Evolutionary conservation across 371 early-diverging fungal species (phyloP).

Genomic region (Actinomucor elegans): DNA sequence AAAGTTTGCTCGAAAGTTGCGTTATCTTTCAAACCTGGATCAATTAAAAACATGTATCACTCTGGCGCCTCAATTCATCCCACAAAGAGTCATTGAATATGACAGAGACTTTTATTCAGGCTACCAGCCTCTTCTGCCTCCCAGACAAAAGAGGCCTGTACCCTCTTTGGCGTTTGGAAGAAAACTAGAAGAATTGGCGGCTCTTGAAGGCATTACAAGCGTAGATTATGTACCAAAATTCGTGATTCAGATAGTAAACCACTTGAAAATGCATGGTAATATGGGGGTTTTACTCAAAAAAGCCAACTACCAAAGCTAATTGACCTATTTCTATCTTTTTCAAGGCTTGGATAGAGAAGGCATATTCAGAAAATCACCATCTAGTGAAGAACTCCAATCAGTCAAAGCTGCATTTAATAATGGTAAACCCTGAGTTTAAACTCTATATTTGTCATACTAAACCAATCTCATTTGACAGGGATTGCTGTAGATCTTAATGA

Average conservation of each 20-base stretch:
- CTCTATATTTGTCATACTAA: too few species aligned
- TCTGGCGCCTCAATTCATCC: constrained; percentile 73
- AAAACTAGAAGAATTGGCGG: constrained; percentile 33
- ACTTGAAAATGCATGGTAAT: constrained; percentile 35
- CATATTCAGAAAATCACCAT: constrained; percentile 86
- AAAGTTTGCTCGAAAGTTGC: constrained; percentile 89
- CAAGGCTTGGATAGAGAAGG: constrained; percentile 83
- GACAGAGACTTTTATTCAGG: too few species aligned
- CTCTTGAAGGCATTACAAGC: constrained; percentile 13
- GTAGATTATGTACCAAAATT: constrained; percentile 34
- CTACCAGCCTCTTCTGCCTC: constrained; percentile 3
- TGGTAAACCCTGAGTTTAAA: too few species aligned
- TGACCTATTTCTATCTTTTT: not conserved
- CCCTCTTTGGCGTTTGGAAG: constrained; percentile 42
- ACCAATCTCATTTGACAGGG: constrained; percentile 32
- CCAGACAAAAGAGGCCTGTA: constrained; percentile 5
- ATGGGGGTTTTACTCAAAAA: not conserved
- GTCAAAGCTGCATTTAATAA: constrained; percentile 73
- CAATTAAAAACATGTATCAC: constrained; percentile 69
- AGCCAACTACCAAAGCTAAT: not conserved
- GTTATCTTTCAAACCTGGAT: constrained; percentile 73
- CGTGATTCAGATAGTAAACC: constrained; percentile 27
- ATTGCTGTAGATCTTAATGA: constrained; percentile 53
- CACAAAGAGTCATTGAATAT: constrained; percentile 75
- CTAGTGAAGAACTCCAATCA: constrained; percentile 44